Evolutionary conservation across 176 grass and related monocot genomes (phyloP).

Genomic region (Oryza australiensis): DNA sequence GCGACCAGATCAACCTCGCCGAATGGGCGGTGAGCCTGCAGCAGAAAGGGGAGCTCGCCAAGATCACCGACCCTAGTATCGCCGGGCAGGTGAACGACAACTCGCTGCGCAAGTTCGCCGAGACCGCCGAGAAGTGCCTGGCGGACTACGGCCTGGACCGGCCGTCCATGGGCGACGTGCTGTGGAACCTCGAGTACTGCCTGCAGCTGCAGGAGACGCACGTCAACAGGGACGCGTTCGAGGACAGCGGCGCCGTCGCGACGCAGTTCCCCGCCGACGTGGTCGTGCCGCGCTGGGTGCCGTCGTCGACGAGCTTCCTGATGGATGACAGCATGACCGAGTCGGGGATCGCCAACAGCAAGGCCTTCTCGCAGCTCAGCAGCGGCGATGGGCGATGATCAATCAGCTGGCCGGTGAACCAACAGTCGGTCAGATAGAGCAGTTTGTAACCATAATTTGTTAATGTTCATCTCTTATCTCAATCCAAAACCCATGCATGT

Average conservation of each 20-base stretch:
- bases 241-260: constrained; percentile 48
- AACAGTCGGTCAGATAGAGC: background rate
- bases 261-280: constrained; percentile 48
- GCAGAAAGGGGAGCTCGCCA: constrained; percentile 31
- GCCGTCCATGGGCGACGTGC: constrained; percentile 68
- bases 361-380: constrained; percentile 57
- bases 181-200: constrained; percentile 76
- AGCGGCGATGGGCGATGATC: constrained; percentile 55
- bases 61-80: constrained; percentile 51
- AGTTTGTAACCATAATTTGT: background rate
- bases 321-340: constrained; percentile 18
- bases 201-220: constrained; percentile 64
- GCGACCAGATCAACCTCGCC: constrained; percentile 62
- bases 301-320: constrained; percentile 34
- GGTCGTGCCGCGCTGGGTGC: constrained; percentile 38
- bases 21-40: constrained; percentile 56
- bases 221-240: constrained; percentile 40
- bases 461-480: background rate
- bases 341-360: constrained; percentile 20
- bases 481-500: background rate
- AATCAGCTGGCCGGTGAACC: background rate
- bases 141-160: constrained; percentile 54
- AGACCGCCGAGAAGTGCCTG: constrained; percentile 59
- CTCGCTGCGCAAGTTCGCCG: constrained; percentile 63
- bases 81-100: constrained; percentile 44